A percentile compares a stretch with the other conserved stretches of the same genome.
Evolutionary conservation across 1,139 yeast species (phyloP).

Genomic region (Geotrichum phurueaensis): DNA sequence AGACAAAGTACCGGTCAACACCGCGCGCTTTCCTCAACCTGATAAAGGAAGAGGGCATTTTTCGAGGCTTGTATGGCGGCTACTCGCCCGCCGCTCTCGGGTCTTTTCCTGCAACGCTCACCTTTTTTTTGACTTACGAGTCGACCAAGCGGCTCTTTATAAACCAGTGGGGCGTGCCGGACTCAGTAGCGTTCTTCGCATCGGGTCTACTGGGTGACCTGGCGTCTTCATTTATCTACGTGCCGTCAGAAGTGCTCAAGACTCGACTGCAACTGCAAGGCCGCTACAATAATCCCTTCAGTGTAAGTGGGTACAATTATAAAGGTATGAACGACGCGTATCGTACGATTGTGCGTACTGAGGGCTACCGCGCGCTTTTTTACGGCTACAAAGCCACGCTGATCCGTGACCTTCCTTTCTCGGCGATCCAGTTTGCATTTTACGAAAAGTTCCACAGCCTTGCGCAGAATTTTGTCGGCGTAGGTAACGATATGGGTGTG

Average conservation of each 20-base stretch:
- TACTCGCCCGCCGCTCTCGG: slow-evolving; percentile 89
- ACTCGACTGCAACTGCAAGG: slow-evolving; percentile 93
- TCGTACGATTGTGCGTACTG: slow-evolving; percentile 52
- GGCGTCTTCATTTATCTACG: slow-evolving; percentile 84
- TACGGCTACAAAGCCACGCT: slow-evolving; percentile 93
- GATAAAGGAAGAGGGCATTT: slow-evolving; percentile 72
- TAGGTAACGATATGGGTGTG: slow-evolving; percentile 41
- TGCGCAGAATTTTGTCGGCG: slow-evolving; percentile 34
- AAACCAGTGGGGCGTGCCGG: slow-evolving; percentile 56
- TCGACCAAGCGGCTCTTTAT: slow-evolving; percentile 66
- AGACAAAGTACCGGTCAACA: slow-evolving; percentile 58
- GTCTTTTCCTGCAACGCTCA: slow-evolving; percentile 79
- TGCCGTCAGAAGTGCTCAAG: slow-evolving; percentile 95
- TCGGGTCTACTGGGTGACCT: slow-evolving; percentile 92
- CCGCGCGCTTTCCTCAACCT: slow-evolving; percentile 68
- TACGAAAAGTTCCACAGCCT: slow-evolving; percentile 63
- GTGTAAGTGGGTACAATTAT: slow-evolving; percentile 82
- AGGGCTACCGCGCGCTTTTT: slow-evolving; percentile 71
- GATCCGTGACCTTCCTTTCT: slow-evolving; percentile 85
- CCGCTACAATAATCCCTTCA: slow-evolving; percentile 68
- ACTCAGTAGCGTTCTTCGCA: slow-evolving; percentile 68
- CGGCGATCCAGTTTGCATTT: slow-evolving; percentile 92
- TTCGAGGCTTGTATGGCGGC: slow-evolving; percentile 85
- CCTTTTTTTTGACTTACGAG: slow-evolving; percentile 89
- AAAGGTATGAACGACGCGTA: slow-evolving; percentile 62